A percentile compares a stretch with the other conserved stretches of the same genome.
Conservation (phyloP, 768 basidiomycete species). For the Panaeolus cyanescens region DNA sequence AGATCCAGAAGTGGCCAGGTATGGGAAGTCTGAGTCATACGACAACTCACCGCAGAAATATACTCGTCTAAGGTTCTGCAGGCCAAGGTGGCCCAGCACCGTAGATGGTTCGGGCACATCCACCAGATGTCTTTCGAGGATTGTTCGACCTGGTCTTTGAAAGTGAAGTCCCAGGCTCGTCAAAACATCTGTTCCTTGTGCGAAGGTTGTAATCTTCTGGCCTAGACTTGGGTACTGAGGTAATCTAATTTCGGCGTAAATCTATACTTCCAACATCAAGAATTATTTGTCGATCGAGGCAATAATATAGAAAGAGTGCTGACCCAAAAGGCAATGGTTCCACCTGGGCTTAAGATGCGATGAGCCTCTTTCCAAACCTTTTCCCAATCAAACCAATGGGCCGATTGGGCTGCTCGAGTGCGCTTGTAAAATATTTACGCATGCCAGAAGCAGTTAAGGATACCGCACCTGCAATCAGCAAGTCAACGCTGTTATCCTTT, state of each 20-base stretch:
- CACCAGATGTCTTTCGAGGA: constrained; percentile 70
- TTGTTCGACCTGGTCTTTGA: constrained; percentile 78
- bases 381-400: constrained; percentile 81
- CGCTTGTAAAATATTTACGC: background rate
- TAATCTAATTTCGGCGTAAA: constrained; percentile 76
- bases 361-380: constrained; percentile 71
- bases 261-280: constrained; percentile 26
- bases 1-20: background rate
- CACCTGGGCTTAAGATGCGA: constrained; percentile 59
- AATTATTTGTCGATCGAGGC: background rate
- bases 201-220: constrained; percentile 60
- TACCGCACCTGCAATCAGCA: constrained; percentile 68
- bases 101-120: constrained; percentile 60
- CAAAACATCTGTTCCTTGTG: constrained; percentile 55
- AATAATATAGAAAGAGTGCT: constrained; percentile 16
- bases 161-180: constrained; percentile 73
- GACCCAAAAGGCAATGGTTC: constrained; percentile 78
- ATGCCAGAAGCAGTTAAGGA: background rate
- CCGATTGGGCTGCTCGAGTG: constrained; percentile 62
- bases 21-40: background rate
- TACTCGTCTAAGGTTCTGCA: constrained; percentile 48
- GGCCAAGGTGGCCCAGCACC: constrained; percentile 27
- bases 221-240: constrained; percentile 58
- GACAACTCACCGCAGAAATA: constrained; percentile 56
- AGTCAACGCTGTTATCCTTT: constrained; percentile 57